These are phyloP conservation scores for Blastobotrys arbuscula DNA, from an alignment of 1,139 yeast species.

Conservation along the genomic window DNA sequence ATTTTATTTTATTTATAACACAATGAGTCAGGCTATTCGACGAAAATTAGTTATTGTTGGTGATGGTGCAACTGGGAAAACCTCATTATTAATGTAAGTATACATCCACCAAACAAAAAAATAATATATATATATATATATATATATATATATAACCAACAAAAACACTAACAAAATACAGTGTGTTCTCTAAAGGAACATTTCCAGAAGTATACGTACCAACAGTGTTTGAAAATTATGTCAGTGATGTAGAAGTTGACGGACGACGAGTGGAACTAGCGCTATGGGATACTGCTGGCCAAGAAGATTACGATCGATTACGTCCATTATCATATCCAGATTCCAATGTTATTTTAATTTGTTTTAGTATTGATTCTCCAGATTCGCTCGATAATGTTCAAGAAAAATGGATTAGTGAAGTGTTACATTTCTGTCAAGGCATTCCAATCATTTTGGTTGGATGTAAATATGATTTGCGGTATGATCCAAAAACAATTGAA, in stretches of 20 bases:
- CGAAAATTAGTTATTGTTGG: conserved; percentile 90
- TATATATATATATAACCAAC: not conserved
- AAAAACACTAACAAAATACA: conserved; percentile 37
- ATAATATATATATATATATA: not conserved
- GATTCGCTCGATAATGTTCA: conserved; percentile 90
- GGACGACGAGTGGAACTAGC: conserved; percentile 94
- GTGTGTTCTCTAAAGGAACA: conserved; percentile 78
- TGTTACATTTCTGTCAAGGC: conserved; percentile 89
- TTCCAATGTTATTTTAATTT: conserved; percentile 84
- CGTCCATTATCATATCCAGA: conserved; percentile 93
- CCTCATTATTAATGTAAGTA: conserved; percentile 42
- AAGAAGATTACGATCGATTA: conserved; percentile 93
- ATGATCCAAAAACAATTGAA: conserved; percentile 71
- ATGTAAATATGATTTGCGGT: conserved; percentile 84
- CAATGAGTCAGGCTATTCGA: conserved; percentile 32
- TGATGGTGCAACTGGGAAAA: conserved; percentile 94
- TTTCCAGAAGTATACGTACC: conserved; percentile 96
- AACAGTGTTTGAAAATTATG: conserved; percentile 92
- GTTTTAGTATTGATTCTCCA: conserved; percentile 88
- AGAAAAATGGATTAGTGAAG: conserved; percentile 94
- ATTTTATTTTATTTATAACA: too few species aligned
- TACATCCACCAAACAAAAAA: not conserved
- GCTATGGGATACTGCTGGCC: conserved; percentile 98
- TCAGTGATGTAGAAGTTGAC: conserved; percentile 86
- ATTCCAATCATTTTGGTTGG: conserved; percentile 89